Conservation (phyloP, 495 filamentous ascomycete genomes). For the Saxispiralis lemnorum region DNA sequence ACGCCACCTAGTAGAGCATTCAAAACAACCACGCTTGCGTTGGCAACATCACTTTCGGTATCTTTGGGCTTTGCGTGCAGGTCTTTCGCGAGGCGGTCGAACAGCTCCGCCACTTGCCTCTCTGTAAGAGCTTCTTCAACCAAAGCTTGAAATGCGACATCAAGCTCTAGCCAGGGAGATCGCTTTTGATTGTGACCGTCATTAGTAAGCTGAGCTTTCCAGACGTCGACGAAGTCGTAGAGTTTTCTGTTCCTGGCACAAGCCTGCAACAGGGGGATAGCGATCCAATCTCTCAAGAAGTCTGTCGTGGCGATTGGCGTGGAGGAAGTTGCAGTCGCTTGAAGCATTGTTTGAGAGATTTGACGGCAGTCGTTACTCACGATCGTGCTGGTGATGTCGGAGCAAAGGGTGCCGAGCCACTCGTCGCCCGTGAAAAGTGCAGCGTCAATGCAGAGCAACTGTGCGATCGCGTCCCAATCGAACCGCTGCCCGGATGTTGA, state of each 20-base stretch:
- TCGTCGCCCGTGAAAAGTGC: neutral
- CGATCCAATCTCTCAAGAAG: constrained; percentile 7
- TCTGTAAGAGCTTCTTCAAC: constrained; percentile 4
- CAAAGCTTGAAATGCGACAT: neutral
- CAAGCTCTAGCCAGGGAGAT: constrained; percentile 3
- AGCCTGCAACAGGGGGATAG: constrained; percentile 42
- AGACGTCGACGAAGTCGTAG: constrained; percentile 44
- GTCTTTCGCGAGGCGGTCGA: neutral
- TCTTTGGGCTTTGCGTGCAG: neutral
- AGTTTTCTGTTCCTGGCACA: constrained; percentile 50
- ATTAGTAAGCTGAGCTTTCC: constrained; percentile 39
- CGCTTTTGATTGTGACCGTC: constrained; percentile 2
- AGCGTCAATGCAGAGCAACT: neutral
- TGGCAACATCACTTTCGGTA: neutral
- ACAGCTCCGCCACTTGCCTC: neutral
- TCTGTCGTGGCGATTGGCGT: neutral
- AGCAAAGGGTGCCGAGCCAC: too few relatives aligned
- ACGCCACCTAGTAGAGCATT: neutral
- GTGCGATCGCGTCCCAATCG: constrained; percentile 4
- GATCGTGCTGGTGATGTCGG: too few relatives aligned
- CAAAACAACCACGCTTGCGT: neutral
- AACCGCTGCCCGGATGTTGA: too few relatives aligned
- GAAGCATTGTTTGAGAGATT: too few relatives aligned
- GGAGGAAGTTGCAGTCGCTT: too few relatives aligned
- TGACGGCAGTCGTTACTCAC: too few relatives aligned